Evolutionary conservation across 1,139 yeast genomes (phyloP).

Genomic region (Pneumocystis oryctolagi): DNA sequence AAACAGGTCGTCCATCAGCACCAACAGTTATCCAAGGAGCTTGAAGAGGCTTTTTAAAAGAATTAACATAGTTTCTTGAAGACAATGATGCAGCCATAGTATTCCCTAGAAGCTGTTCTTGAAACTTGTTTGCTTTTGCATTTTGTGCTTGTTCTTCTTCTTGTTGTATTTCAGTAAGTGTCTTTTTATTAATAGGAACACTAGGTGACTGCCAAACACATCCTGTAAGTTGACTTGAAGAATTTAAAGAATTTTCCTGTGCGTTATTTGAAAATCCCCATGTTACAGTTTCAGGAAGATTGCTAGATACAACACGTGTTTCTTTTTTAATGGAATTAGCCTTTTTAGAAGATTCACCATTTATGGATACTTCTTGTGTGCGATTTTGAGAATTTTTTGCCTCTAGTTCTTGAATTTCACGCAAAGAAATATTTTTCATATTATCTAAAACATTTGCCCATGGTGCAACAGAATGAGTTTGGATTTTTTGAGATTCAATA

Average conservation of each 20-base stretch:
- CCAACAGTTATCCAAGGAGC: conserved; percentile 13
- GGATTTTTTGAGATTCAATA: conserved; percentile 13
- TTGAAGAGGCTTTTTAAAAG: conserved; percentile 2
- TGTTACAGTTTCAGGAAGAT: background rate
- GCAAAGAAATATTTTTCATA: conserved; percentile 40
- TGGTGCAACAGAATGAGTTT: conserved; percentile 28
- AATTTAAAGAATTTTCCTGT: background rate
- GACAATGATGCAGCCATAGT: conserved; percentile 3
- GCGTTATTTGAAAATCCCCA: background rate
- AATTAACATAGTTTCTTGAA: background rate
- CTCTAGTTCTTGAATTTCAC: conserved; percentile 58
- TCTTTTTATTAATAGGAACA: conserved; percentile 25
- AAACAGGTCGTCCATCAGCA: conserved; percentile 15
- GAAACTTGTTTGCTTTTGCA: conserved; percentile 12
- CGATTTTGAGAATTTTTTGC: conserved; percentile 29
- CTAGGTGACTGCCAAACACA: conserved; percentile 6
- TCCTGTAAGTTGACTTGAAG: background rate
- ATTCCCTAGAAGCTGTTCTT: conserved; percentile 19
- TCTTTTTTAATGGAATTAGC: background rate
- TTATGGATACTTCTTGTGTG: background rate
- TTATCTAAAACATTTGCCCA: conserved; percentile 20
- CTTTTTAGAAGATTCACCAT: background rate
- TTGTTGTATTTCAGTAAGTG: conserved; percentile 36
- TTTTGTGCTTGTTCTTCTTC: conserved; percentile 28
- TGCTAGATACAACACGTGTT: background rate